Conservation (phyloP, 2,329 filamentous ascomycete species). For the Diaporthe amygdali region DNA sequence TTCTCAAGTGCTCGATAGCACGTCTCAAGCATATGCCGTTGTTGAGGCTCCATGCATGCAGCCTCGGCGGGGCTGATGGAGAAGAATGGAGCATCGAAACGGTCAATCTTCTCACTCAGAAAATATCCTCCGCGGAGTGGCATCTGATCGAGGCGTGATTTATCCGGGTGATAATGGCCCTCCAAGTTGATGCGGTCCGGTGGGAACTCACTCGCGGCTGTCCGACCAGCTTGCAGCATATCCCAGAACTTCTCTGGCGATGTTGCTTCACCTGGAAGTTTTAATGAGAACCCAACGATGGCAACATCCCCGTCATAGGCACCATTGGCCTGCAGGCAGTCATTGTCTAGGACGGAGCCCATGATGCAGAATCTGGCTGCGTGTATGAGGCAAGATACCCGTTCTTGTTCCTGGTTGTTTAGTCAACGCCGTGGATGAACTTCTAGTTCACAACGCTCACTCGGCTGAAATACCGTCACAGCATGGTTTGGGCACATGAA, state of each 20-base stretch:
- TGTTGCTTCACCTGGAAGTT: constrained; percentile 33
- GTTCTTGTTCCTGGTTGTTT: no score
- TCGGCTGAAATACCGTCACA: no score
- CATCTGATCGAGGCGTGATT: neutral
- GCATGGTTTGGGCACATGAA: no score
- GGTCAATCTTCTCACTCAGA: neutral
- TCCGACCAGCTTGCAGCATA: constrained; percentile 32
- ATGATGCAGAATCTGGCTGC: neutral
- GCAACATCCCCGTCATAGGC: constrained; percentile 15
- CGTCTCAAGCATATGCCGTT: constrained; percentile 15
- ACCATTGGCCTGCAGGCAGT: neutral
- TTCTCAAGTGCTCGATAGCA: constrained; percentile 19
- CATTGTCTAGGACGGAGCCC: neutral
- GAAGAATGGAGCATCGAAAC: constrained; percentile 24
- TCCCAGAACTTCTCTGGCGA: constrained; percentile 33
- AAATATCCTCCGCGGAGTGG: neutral
- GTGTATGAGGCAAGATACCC: no score
- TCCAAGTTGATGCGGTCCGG: constrained; percentile 35
- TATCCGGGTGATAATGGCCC: constrained; percentile 34
- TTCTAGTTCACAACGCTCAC: no score
- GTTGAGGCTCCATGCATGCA: constrained; percentile 15
- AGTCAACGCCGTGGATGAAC: no score
- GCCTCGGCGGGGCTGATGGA: constrained; percentile 18
- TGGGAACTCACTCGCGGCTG: constrained; percentile 32
- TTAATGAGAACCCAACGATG: constrained; percentile 24